Base-by-base conservation (phyloP, 164 flowering plant species). In the Chimonanthus salicifolius region DNA sequence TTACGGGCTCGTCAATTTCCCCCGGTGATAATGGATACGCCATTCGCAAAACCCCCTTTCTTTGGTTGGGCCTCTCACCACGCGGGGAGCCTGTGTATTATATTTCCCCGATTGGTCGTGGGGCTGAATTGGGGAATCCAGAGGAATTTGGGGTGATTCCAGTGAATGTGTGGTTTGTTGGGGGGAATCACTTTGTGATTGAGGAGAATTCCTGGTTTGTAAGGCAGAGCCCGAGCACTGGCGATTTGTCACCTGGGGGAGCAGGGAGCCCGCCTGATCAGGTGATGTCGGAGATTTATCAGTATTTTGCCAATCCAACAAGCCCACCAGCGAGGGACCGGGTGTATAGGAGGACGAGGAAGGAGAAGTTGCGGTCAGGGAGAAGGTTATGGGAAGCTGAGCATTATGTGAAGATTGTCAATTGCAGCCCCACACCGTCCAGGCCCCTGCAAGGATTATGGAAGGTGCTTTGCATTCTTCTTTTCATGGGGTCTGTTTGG, bases 371-470 rank as follows among this genome's bases (percentile, higher is more conserved):
- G 68, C 77, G 84, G 72, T 81, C 71, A 58, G 86, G 81, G 47
- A 84, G 82, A 81, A 83, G 77, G 80, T 85, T 82, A 76, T 89
- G 84, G 94, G 97, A 89, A 75, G 72, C 92, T 0, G 92, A 91
- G 83, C 92, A 90, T 85, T 90, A 87, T 58, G 88, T 92, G 21
- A 94, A 88, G 84, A 84, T 92, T 60, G 87, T 80, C 2, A 81
- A 92, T 79, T 90, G 87, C 83, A 80, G 87, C 4, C 96, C 96
- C 3, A 87, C 92, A 0, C 78, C 80, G 0, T 72, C 83, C 0
- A 81, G 87, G 49, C 99, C 99, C 60, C 78, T 94, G 83, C 97
- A 94, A 81, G 99, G 99, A 49, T 83, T 91, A 1, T 92, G 97
- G 99, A 94, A 91, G 98, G 98, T 94, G 74, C 15, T 54, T 11